Base-by-base conservation (phyloP, 164 flowering plant genomes). In the Litsea cubeba region DNA sequence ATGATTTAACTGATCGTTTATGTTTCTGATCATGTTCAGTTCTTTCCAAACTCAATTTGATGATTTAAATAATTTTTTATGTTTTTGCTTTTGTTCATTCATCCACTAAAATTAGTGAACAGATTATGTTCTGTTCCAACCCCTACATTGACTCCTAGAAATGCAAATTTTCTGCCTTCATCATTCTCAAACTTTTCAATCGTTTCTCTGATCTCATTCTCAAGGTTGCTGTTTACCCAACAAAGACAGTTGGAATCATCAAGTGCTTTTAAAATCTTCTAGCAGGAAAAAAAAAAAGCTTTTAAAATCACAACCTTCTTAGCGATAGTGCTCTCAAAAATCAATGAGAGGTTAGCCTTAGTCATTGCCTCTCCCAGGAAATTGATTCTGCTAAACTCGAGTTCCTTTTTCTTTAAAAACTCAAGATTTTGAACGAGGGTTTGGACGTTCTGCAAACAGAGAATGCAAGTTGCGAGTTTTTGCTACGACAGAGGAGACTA, bases 61-160 rank as follows among this genome's bases (percentile, higher is more conserved):
- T 30, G 35, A 4, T 30, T 30, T 30, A 5, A 30, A 30, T 30
- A 30, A 3, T 30, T 30, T 30, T 30, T 30, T 4, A 30, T 30
- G 35, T 30, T 30, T 5, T 30, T 30, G 6, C 5, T 30, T 30
- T 30, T 30, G 35, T 30, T 30, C 35, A 30, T 72, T 88, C 90
- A 75, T 76, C 72, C 57, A 79, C 84, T 80, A 75, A 32, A 12
- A 14, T 24, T 50, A 58, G 32, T 40, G 73, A 40, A 60, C 25
- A 8, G 20, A n/a, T 69, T 58, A 25, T 68, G 76, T 26, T 32
- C 22, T 50, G 26, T 32, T 54, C 76, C 67, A 87, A 69, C 51
- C 76, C 78, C 72, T 79, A 80, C 32, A 88, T 80, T 26, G 84
- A 81, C 24, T 80, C 85, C 72, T 79, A 83, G 62, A 92, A 84